A percentile compares a stretch with the other conserved stretches of the same genome.
Evolutionary conservation across 306 rosid species (phyloP).

Genomic region (Parietaria judaica): DNA sequence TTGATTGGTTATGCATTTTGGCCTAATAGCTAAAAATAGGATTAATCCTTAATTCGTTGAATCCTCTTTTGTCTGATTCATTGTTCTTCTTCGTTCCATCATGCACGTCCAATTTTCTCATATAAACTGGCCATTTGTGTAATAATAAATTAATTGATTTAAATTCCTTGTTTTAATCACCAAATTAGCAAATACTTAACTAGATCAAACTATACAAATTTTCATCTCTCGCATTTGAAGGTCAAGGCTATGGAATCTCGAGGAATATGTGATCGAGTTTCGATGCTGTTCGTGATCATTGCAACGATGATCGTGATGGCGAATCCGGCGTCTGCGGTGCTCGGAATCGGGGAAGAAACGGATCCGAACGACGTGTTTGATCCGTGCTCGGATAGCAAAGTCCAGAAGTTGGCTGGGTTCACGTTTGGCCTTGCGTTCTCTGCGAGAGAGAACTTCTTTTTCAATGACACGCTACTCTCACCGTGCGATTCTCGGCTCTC

Average conservation of each 20-base stretch:
- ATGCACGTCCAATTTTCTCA: no score
- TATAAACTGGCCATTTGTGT: no score
- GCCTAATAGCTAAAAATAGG: no score
- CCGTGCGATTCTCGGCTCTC: conserved; percentile 72
- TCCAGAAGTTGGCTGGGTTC: conserved; percentile 68
- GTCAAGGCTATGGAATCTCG: neutral
- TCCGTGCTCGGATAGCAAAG: conserved; percentile 69
- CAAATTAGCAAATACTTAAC: conserved; percentile 11
- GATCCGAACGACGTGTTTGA: conserved; percentile 57
- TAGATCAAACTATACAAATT: neutral
- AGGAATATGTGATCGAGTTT: neutral
- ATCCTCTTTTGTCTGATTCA: no score
- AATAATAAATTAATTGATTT: no score
- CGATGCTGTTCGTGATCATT: neutral
- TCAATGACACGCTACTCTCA: conserved; percentile 57
- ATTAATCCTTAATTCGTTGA: no score
- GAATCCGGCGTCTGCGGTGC: conserved; percentile 7
- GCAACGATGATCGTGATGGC: neutral
- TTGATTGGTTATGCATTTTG: no score
- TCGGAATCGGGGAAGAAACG: conserved; percentile 27
- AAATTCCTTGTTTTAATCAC: conserved; percentile 31
- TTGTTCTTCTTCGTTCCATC: no score
- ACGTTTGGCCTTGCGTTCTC: conserved; percentile 72
- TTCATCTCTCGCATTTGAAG: conserved; percentile 3
- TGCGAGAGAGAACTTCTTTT: conserved; percentile 34